phyloP scores from a whole-genome alignment of 139 green algal species.

The Coelastrella sp. region DNA sequence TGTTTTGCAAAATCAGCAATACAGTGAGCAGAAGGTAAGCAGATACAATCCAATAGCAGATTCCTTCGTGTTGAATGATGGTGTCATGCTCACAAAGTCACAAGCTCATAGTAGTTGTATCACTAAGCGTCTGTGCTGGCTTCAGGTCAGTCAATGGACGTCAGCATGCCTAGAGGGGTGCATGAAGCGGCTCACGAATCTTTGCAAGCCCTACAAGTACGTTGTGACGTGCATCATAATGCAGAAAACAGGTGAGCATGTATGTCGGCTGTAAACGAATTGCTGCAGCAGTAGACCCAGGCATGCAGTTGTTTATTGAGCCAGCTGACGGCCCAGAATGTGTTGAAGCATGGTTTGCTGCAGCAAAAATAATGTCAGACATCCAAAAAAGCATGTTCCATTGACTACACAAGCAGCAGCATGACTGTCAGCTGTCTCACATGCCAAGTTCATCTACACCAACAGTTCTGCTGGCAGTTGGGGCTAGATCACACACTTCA shows the following conservation, averaged over 20 bases:
- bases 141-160: slow-evolving; percentile 71
- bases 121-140: too few species aligned
- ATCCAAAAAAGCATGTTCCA: too few species aligned
- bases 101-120: too few species aligned
- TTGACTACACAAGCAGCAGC: too few species aligned
- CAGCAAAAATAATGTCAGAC: too few species aligned
- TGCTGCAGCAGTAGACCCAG: background rate
- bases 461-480: too few species aligned
- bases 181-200: slow-evolving; percentile 75
- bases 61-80: background rate
- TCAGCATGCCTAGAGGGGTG: slow-evolving; percentile 75
- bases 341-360: background rate
- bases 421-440: too few species aligned
- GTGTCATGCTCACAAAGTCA: background rate
- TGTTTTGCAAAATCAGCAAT: slow-evolving; percentile 81
- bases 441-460: too few species aligned
- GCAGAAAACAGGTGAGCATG: slow-evolving; percentile 79
- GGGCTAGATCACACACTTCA: background rate
- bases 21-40: slow-evolving; percentile 78
- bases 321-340: background rate
- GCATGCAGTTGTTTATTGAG: background rate
- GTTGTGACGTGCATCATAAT: slow-evolving; percentile 84
- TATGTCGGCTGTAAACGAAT: background rate
- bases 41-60: background rate
- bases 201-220: slow-evolving; percentile 91